A percentile compares a stretch with the other conserved stretches of the same genome.
phyloP scores from a whole-genome alignment of 164 flowering plant genomes.

The Hamamelis virginiana region DNA sequence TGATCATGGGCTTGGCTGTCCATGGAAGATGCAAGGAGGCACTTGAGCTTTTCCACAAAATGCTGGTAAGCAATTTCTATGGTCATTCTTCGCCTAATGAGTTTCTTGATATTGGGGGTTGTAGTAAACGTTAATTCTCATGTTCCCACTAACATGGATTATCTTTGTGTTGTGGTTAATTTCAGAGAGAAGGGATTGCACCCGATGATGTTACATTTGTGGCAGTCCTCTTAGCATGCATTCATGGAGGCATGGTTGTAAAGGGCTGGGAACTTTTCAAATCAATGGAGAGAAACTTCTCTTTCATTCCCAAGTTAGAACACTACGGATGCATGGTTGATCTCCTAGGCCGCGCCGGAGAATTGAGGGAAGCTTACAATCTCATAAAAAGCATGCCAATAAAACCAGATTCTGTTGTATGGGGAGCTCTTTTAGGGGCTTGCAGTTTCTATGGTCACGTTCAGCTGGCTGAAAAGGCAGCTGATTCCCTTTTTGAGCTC shows the following conservation, averaged over 20 bases:
- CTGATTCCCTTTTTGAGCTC: slow-evolving; percentile 56
- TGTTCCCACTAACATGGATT: not conserved
- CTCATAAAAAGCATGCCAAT: slow-evolving; percentile 70
- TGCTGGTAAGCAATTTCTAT: slow-evolving; percentile 48
- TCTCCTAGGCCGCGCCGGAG: slow-evolving; percentile 80
- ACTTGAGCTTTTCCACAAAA: slow-evolving; percentile 52
- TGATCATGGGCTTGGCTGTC: slow-evolving; percentile 82
- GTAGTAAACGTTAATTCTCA: not conserved
- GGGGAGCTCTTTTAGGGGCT: slow-evolving; percentile 84
- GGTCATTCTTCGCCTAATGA: not conserved
- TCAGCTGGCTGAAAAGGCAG: slow-evolving; percentile 71
- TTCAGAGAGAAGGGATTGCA: slow-evolving; percentile 39
- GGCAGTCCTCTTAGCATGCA: slow-evolving; percentile 74
- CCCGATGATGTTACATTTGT: slow-evolving; percentile 88
- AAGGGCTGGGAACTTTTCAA: slow-evolving; percentile 52
- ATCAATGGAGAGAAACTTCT: slow-evolving; percentile 44
- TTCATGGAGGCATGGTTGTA: slow-evolving; percentile 68
- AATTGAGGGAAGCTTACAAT: slow-evolving; percentile 54
- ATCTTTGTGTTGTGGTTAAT: not conserved
- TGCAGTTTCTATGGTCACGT: slow-evolving; percentile 73
- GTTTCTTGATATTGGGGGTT: not conserved
- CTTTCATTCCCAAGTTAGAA: slow-evolving; percentile 61
- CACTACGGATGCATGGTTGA: slow-evolving; percentile 91
- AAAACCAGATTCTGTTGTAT: slow-evolving; percentile 73
- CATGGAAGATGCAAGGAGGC: slow-evolving; percentile 69